Evolutionary conservation across 306 rosid genomes (phyloP).

Genomic region (Mimosa pudica): DNA sequence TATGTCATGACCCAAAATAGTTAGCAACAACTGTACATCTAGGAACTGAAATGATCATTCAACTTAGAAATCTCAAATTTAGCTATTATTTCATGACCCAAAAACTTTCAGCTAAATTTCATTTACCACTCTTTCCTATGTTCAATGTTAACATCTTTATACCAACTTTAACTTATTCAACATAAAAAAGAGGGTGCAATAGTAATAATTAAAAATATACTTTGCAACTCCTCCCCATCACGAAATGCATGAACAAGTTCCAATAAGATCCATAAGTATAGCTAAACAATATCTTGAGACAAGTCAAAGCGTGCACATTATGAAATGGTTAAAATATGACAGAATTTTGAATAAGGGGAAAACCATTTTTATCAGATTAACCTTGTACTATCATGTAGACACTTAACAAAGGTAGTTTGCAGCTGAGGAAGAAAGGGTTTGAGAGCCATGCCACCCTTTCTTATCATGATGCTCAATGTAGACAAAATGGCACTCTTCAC

Average conservation of each 20-base stretch:
- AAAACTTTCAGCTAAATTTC: slow-evolving; percentile 11
- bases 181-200: not conserved
- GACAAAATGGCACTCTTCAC: slow-evolving; percentile 97
- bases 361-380: slow-evolving; percentile 29
- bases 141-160: not conserved
- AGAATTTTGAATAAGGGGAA: not conserved
- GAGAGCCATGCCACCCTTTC: slow-evolving; percentile 82
- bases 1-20: too few relatives aligned
- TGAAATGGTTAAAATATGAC: slow-evolving; percentile 1
- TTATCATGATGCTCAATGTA: slow-evolving; percentile 77
- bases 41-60: slow-evolving; percentile 17
- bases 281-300: not conserved
- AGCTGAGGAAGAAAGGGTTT: slow-evolving; percentile 99
- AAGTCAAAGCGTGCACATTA: not conserved
- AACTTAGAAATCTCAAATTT: not conserved
- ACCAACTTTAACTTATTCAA: not conserved
- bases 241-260: slow-evolving; percentile 22
- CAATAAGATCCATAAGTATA: slow-evolving; percentile 13
- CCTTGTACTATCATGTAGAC: slow-evolving; percentile 94
- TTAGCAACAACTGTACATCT: not conserved
- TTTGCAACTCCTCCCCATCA: not conserved
- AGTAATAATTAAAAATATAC: not conserved
- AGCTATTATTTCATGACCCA: slow-evolving; percentile 1
- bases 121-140: not conserved
- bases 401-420: slow-evolving; percentile 97